A percentile compares a stretch with the other conserved stretches of the same genome.
phyloP scores from a whole-genome alignment of 2,329 filamentous ascomycete species.

The Pseudocercospora crystallina region DNA sequence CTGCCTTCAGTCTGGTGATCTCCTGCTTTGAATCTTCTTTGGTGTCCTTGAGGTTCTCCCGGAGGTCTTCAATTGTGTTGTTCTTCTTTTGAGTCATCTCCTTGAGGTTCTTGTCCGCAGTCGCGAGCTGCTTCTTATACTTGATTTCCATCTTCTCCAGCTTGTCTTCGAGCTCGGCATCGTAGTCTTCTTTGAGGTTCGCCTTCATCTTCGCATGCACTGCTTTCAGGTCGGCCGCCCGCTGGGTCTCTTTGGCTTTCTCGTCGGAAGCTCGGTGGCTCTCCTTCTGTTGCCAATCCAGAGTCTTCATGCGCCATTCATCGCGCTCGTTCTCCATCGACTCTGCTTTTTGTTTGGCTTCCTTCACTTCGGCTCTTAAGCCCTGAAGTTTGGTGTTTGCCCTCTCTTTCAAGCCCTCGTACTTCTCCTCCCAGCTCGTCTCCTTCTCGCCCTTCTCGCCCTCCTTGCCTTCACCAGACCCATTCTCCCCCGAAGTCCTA shows the following conservation, averaged over 20 bases:
- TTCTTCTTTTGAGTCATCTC: constrained; percentile 5
- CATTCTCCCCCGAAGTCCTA: neutral
- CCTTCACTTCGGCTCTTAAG: neutral
- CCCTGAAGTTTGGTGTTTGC: too few species aligned
- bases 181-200: constrained; percentile 5
- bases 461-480: neutral
- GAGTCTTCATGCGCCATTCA: neutral
- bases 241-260: constrained; percentile 2
- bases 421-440: neutral
- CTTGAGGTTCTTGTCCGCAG: constrained; percentile 1
- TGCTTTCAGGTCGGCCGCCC: neutral
- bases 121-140: constrained; percentile 10
- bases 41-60: neutral
- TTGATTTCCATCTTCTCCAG: constrained; percentile 3
- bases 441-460: neutral
- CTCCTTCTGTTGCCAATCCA: neutral
- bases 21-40: constrained; percentile 14
- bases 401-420: neutral
- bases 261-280: neutral
- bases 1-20: constrained; percentile 13
- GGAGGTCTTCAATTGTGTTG: constrained; percentile 1
- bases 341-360: neutral
- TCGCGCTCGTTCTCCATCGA: neutral
- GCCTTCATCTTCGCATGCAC: neutral
- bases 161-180: constrained; percentile 4